Evolutionary conservation across 345 rosid species (phyloP), one percentile per base, ranked within the genome.

Genomic region (Geranium rotundifolium): DNA sequence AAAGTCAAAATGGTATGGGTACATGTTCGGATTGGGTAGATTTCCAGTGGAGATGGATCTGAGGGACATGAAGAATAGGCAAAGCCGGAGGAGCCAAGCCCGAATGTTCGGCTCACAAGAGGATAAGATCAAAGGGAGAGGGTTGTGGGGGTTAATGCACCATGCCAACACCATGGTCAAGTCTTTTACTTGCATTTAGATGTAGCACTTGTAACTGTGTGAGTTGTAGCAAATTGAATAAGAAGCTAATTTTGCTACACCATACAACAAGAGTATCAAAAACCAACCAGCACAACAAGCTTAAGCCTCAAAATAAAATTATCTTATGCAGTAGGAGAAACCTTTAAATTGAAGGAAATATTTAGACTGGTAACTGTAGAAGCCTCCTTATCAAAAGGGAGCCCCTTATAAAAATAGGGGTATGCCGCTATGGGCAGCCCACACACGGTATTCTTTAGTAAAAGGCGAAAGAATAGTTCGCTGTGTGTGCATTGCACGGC

Each of bases 401-500:
- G 27, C 1, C 27, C 27, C 27, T 23, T 23, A 23, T 23, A 46
- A 46, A 46, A 46, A 46, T 46, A 46, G 52, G 52, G 1, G 52
- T 46, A 46, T 46, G 15, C 52, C 52, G 52, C 52, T 46, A 46
- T 46, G 15, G 10, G 3, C 52, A 46, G 10, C 52, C 14, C 52
- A 46, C 59, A 75, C 78, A 77, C 79, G 74, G 71, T 72, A 70
- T 70, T 74, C 77, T 72, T 72, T 75, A 77, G 76, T 75, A 80
- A 72, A 80, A 80, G 80, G 84, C 81, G 81, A 80, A 75, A 77
- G 79, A 80, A 77, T 77, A 77, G 77, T 72, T 74, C 77, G 79
- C 79, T 77, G 0, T 80, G 84, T 65, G 73, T 71, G 63, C 76
- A 62, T 63, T 57, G 67, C 79, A 50, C 61, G 80, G 73, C 76